phyloP scores from a whole-genome alignment of 225 moss, liverwort and hornwort genomes.

The Climacium dendroides region DNA sequence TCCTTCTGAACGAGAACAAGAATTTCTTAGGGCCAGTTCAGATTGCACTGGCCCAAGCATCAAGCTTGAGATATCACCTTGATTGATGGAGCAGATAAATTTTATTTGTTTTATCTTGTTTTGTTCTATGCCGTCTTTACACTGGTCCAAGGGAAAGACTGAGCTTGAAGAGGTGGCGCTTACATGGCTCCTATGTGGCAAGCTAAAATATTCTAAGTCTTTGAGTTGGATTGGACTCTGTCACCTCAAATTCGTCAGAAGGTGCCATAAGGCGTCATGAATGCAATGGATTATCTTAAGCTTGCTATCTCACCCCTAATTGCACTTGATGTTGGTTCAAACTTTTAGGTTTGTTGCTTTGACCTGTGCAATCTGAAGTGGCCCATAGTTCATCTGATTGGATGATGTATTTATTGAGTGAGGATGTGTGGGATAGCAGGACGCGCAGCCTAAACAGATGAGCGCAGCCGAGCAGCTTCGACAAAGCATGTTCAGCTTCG shows the following conservation, averaged over 20 bases:
- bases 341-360: neutral
- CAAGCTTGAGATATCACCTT: neutral
- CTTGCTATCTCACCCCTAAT: neutral
- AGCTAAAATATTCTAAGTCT: neutral
- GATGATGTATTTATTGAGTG: neutral
- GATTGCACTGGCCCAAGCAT: neutral
- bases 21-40: neutral
- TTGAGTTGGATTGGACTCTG: neutral
- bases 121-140: neutral
- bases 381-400: neutral
- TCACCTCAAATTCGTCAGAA: neutral
- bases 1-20: neutral
- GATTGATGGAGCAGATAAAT: neutral
- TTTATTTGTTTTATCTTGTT: neutral
- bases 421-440: conserved; percentile 3
- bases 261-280: neutral
- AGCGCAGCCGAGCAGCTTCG: conserved; percentile 75
- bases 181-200: neutral
- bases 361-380: neutral
- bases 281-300: neutral
- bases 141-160: neutral
- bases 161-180: neutral
- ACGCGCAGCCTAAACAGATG: conserved; percentile 29
- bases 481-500: conserved; percentile 79
- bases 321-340: neutral